Conservation (phyloP, 2,329 filamentous ascomycete genomes). For the Beauveria sp. region DNA sequence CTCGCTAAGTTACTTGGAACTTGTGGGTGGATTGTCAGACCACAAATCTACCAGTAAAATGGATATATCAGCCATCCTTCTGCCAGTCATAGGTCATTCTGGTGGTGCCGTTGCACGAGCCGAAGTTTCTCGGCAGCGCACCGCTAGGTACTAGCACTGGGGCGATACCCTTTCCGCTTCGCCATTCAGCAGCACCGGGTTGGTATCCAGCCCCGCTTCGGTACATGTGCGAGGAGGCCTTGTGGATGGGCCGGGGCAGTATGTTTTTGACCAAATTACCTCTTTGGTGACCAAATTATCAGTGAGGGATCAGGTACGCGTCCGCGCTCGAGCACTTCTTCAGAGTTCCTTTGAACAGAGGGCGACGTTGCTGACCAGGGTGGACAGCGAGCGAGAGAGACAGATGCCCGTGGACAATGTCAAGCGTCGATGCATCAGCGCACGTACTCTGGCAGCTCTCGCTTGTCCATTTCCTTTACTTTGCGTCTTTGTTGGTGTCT, state of each 20-base stretch:
- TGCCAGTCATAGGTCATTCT: slow-evolving; percentile 3
- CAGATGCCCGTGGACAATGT: too few relatives aligned
- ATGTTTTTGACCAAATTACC: neutral
- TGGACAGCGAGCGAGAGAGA: too few relatives aligned
- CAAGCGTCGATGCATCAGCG: neutral
- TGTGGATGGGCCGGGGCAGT: neutral
- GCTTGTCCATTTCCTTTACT: neutral
- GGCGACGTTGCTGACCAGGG: too few relatives aligned
- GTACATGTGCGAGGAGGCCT: neutral
- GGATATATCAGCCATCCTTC: slow-evolving; percentile 1
- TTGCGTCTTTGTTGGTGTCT: neutral
- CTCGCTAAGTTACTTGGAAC: neutral
- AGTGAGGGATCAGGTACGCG: neutral
- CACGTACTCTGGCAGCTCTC: neutral
- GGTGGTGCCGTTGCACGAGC: neutral
- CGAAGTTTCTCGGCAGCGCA: slow-evolving; percentile 11
- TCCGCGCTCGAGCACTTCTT: too few relatives aligned
- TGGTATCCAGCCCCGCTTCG: neutral
- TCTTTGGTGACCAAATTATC: neutral
- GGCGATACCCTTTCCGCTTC: neutral
- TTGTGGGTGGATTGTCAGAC: slow-evolving; percentile 4
- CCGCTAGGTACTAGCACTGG: neutral
- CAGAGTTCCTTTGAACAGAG: too few relatives aligned
- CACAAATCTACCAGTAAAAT: neutral
- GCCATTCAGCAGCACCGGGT: neutral